Percentiles rank a stretch among this genome's conserved stretches.
phyloP scores from a whole-genome alignment of 73 alveolate genomes.

The Stentor coeruleus region DNA sequence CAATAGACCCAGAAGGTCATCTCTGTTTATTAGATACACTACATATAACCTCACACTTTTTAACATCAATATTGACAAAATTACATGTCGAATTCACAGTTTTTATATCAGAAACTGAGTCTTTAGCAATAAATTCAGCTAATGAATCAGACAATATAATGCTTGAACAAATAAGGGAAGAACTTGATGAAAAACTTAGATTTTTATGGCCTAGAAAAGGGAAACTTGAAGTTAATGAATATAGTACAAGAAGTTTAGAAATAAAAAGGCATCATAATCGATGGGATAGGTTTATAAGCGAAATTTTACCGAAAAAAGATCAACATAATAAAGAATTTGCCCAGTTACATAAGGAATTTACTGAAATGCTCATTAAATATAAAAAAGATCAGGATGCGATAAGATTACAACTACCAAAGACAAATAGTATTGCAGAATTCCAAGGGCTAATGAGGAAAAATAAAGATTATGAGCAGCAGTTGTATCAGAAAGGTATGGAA shows the following conservation, averaged over 20 bases:
- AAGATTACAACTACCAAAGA: constrained; percentile 61
- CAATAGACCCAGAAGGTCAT: constrained; percentile 51
- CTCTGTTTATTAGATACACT: constrained; percentile 58
- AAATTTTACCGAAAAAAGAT: constrained; percentile 61
- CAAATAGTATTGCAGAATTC: constrained; percentile 79
- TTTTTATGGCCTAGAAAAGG: constrained; percentile 94
- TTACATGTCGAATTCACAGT: constrained; percentile 54
- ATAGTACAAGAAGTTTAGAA: constrained; percentile 72
- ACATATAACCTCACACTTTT: constrained; percentile 47
- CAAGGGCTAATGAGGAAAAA: constrained; percentile 77
- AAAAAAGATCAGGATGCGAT: constrained; percentile 65
- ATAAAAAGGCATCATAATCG: constrained; percentile 77
- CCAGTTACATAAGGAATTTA: constrained; percentile 52
- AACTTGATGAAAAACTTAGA: constrained; percentile 84
- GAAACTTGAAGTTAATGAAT: constrained; percentile 90
- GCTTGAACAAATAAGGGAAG: constrained; percentile 68
- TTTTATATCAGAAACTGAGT: constrained; percentile 46
- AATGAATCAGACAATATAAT: constrained; percentile 56
- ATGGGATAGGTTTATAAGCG: constrained; percentile 75
- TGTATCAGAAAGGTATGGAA: constrained; percentile 63
- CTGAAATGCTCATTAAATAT: constrained; percentile 58
- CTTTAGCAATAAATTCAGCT: constrained; percentile 47
- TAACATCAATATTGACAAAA: constrained; percentile 43
- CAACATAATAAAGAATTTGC: constrained; percentile 61
- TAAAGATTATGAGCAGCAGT: constrained; percentile 69